Percentiles rank a stretch among this genome's conserved stretches.
These are phyloP conservation scores for Aspergillus hiratsukae DNA, from an alignment of 2,329 filamentous ascomycete species.

Conservation along the genomic window DNA sequence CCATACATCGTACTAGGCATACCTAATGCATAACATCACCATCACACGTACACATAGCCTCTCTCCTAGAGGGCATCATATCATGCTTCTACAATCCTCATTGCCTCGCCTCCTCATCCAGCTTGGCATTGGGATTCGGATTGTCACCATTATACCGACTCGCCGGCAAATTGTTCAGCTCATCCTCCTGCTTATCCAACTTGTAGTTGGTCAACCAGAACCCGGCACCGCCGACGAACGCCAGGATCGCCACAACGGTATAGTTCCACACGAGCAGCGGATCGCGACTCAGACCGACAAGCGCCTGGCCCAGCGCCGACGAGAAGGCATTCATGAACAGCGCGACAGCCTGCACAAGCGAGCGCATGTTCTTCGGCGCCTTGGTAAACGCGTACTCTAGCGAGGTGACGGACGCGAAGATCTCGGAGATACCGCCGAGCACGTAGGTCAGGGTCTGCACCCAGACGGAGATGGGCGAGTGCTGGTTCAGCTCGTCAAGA, in stretches of 20 bases:
- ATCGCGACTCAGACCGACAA: constrained; percentile 58
- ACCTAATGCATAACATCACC: no score
- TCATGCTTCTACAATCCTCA: no score
- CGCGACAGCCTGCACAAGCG: constrained; percentile 64
- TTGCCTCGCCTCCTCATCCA: constrained; percentile 13
- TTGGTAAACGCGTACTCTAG: constrained; percentile 76
- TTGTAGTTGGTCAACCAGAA: constrained; percentile 67
- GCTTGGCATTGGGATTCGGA: background rate
- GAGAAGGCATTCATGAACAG: constrained; percentile 68
- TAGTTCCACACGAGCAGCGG: constrained; percentile 72
- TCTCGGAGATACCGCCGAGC: constrained; percentile 54
- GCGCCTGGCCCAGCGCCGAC: constrained; percentile 65
- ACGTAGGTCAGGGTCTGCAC: constrained; percentile 48
- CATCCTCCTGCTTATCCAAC: constrained; percentile 65
- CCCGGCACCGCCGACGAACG: constrained; percentile 56
- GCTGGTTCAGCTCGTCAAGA: constrained; percentile 36
- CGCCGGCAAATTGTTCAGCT: constrained; percentile 50
- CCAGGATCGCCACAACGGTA: constrained; percentile 56
- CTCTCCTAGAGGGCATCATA: no score
- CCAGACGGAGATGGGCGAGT: constrained; percentile 62
- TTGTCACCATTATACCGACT: constrained; percentile 13
- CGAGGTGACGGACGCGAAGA: constrained; percentile 56
- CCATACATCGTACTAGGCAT: no score
- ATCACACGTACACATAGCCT: no score
- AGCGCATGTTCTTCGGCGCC: constrained; percentile 75